Percentiles rank a stretch among this genome's conserved stretches.
These are phyloP conservation scores for Magnolia changhungtana DNA, from an alignment of 164 flowering plant genomes.

Conservation along the genomic window DNA sequence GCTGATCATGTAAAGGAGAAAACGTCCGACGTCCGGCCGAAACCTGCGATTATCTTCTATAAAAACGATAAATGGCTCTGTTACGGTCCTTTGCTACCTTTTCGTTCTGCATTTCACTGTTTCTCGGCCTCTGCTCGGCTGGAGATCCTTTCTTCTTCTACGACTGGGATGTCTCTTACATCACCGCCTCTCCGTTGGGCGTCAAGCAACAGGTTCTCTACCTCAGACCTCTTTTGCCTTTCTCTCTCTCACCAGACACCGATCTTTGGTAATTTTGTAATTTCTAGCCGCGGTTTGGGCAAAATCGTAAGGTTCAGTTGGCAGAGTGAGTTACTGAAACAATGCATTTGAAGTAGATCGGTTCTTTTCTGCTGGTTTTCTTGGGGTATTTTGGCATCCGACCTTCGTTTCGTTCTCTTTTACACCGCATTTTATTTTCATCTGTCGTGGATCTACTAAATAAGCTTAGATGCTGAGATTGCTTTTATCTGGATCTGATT, in stretches of 20 bases:
- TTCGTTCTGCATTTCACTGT: slow-evolving; percentile 29
- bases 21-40: background rate
- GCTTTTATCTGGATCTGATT: background rate
- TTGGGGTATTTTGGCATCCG: background rate
- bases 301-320: background rate
- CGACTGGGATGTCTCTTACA: slow-evolving; percentile 54
- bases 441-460: background rate
- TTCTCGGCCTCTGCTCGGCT: slow-evolving; percentile 32
- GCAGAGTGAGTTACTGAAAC: background rate
- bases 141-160: slow-evolving; percentile 50
- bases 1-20: slow-evolving; percentile 13
- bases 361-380: background rate
- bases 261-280: background rate
- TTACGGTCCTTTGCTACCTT: slow-evolving; percentile 10
- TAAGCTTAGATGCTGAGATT: background rate
- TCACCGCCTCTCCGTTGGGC: slow-evolving; percentile 70
- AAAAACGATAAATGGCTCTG: slow-evolving; percentile 23
- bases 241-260: background rate
- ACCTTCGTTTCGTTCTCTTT: background rate
- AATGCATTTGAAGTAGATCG: background rate
- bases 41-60: background rate
- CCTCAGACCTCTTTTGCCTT: background rate
- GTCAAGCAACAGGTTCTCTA: slow-evolving; percentile 64
- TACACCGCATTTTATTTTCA: slow-evolving; percentile 1
- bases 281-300: background rate